Evolutionary conservation across 2,329 filamentous ascomycete genomes (phyloP), one percentile per base, ranked within the genome.

Genomic region (Botrytis hyacinthi): DNA sequence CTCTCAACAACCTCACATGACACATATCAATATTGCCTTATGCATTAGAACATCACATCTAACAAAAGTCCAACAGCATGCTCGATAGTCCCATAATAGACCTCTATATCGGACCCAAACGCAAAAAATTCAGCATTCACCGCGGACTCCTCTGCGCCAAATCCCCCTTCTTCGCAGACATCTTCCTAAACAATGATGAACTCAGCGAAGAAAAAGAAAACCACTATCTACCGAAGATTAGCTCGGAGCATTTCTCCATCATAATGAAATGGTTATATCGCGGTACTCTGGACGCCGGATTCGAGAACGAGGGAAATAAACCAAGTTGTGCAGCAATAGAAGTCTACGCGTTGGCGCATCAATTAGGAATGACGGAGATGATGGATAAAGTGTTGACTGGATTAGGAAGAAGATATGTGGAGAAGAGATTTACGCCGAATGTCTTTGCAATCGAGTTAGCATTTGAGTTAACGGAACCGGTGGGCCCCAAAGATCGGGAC

Each of bases 41-140:
- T 32, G 44, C 37, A n/a, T 29, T 5, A 29, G 6, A 32, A 16
- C 4, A 29, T 8, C 4, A 42, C 22, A 40, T 37, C 66, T 69
- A 67, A 61, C n/a, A n/a, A 40, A 29, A 70, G 1, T n/a, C 2
- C 22, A 20, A 22, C 40, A 70, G 57, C 59, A 63, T 69, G 57
- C 22, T 60, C 29, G 70, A 70, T 6, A 57, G 57, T 20, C 68
- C 73, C 20, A 74, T 74, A 44, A 63, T 75, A 32, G 26, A 61
- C 32, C 51, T 74, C n/a, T 65, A 71, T 26, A 71, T 75, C 37
- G 74, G 73, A 4, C 70, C 70, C 32, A 74, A 73, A 54, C 66
- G 73, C 44, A 75, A 73, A 59, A 65, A 71, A 20, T 69, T 57
- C 61, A 65, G 46, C 7, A 68, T 74, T 42, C 73, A 73, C 29